These are phyloP conservation scores for Oemleria cerasiformis DNA, from an alignment of 306 rosid genomes.

Conservation along the genomic window DNA sequence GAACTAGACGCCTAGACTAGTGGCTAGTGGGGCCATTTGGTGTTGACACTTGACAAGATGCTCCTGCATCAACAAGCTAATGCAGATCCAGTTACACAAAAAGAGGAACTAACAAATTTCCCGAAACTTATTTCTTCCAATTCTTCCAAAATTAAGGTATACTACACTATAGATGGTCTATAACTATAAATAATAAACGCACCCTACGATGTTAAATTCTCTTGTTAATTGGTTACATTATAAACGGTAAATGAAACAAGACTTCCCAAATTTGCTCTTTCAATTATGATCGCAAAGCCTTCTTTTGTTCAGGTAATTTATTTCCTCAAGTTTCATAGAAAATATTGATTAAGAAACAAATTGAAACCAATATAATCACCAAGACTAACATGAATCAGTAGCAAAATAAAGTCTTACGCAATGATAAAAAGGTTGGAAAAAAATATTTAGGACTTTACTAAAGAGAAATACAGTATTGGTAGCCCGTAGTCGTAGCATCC, in stretches of 20 bases:
- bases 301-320: background rate
- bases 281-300: background rate
- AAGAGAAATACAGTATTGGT: background rate
- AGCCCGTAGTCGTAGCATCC: background rate
- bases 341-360: background rate
- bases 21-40: too few species aligned
- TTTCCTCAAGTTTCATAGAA: conserved; percentile 1
- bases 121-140: background rate
- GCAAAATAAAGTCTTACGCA: background rate
- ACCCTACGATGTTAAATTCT: background rate
- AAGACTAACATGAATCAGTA: background rate
- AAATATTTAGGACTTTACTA: background rate
- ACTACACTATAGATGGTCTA: background rate
- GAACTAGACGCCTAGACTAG: too few species aligned
- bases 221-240: background rate
- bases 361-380: background rate
- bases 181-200: background rate
- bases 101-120: background rate
- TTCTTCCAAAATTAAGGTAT: background rate
- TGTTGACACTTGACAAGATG: too few species aligned
- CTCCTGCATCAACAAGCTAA: too few species aligned
- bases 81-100: background rate
- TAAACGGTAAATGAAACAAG: background rate
- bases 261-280: background rate
- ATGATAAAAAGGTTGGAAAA: background rate